A percentile compares a stretch with the other conserved stretches of the same genome.
phyloP scores from a whole-genome alignment of 768 basidiomycete genomes.

The Agrocybe praecox region DNA sequence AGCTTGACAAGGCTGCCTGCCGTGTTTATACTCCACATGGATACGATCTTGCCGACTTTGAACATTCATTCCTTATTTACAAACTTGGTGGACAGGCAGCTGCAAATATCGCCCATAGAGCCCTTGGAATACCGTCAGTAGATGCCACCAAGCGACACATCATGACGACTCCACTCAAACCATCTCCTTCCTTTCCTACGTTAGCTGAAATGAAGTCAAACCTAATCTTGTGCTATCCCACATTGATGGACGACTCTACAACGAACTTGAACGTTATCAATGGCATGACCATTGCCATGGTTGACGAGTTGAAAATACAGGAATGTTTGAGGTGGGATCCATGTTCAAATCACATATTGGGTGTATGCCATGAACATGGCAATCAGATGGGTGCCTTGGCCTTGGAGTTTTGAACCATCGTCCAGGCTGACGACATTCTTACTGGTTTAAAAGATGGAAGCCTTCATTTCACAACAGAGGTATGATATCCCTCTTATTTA shows the following conservation, averaged over 20 bases:
- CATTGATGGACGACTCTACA: background rate
- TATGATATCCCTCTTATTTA: background rate
- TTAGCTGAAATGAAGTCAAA: constrained; percentile 1
- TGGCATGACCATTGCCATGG: constrained; percentile 3
- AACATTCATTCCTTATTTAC: constrained; percentile 15
- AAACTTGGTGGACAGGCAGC: constrained; percentile 19
- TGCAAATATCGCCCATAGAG: constrained; percentile 13
- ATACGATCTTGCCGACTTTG: constrained; percentile 11
- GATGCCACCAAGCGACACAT: constrained; percentile 15
- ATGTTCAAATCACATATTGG: constrained; percentile 2
- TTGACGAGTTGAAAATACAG: constrained; percentile 9
- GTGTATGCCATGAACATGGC: constrained; percentile 5
- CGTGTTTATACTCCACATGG: constrained; percentile 6
- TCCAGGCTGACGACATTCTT: background rate
- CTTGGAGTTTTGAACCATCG: constrained; percentile 1
- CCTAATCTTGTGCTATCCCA: background rate
- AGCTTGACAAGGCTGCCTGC: constrained; percentile 14
- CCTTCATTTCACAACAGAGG: constrained; percentile 4
- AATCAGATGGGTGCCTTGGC: background rate
- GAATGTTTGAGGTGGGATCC: constrained; percentile 11
- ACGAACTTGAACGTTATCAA: background rate
- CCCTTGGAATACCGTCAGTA: constrained; percentile 15
- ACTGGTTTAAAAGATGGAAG: background rate
- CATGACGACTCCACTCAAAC: background rate
- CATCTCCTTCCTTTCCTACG: constrained; percentile 10